A percentile compares a stretch with the other conserved stretches of the same genome.
Conservation (phyloP, 768 basidiomycete species). For the Trametes gibbosa region DNA sequence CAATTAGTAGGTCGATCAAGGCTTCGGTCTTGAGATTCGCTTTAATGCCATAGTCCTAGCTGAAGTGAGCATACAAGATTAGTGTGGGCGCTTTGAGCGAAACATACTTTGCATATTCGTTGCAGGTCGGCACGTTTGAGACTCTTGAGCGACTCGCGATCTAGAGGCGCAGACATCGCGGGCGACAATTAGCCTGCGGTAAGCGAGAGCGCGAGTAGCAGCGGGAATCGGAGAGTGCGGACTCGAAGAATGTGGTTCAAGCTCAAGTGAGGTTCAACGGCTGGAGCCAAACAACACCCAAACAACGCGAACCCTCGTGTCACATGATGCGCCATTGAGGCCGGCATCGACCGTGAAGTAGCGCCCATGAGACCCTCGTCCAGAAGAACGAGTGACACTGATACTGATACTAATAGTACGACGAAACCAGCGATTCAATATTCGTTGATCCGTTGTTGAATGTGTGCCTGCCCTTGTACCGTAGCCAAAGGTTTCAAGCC, state of each 20-base stretch:
- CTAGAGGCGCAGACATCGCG: slow-evolving; percentile 42
- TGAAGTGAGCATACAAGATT: not conserved
- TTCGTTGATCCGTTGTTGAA: too few relatives aligned
- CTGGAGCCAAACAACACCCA: slow-evolving; percentile 50
- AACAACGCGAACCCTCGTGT: slow-evolving; percentile 29
- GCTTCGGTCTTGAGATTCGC: slow-evolving; percentile 82
- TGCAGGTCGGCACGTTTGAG: slow-evolving; percentile 58
- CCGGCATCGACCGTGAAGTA: not conserved
- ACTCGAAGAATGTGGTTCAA: slow-evolving; percentile 18
- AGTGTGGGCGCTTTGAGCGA: not conserved
- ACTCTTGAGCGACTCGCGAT: slow-evolving; percentile 46
- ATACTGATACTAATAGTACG: too few relatives aligned
- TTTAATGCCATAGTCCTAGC: slow-evolving; percentile 74
- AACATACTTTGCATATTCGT: slow-evolving; percentile 56
- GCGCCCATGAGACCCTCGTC: too few relatives aligned
- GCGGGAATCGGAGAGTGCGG: not conserved
- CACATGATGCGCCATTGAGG: slow-evolving; percentile 32
- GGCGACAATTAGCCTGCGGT: not conserved
- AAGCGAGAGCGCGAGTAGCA: not conserved
- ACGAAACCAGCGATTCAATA: too few relatives aligned
- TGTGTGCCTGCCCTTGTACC: too few relatives aligned
- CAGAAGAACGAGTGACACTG: too few relatives aligned
- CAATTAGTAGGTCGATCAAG: slow-evolving; percentile 70
- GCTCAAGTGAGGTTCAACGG: slow-evolving; percentile 38
- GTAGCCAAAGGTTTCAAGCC: too few relatives aligned